Conservation (phyloP, 768 basidiomycete genomes). For the Pleurotus platypus region DNA sequence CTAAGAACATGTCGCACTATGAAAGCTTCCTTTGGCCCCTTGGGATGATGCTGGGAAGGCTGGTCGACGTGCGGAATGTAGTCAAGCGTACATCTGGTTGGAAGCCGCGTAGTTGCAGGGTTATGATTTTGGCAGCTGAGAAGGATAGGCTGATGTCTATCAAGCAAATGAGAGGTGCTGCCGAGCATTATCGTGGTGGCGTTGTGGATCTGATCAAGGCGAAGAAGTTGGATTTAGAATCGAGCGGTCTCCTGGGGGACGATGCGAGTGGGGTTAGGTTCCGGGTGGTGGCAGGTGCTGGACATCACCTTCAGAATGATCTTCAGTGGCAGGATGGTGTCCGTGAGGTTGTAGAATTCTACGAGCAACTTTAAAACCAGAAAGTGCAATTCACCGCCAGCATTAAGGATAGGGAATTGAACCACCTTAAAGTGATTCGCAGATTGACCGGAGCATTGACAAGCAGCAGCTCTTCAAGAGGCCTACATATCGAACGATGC, state of each 20-base stretch:
- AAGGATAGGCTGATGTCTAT: conserved; percentile 12
- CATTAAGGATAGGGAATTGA: too few species aligned
- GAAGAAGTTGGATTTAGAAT: background rate
- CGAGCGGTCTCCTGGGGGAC: background rate
- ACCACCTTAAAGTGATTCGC: too few species aligned
- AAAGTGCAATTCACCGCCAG: too few species aligned
- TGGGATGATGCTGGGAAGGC: background rate
- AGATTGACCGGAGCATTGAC: too few species aligned
- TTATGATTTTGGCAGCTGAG: conserved; percentile 7
- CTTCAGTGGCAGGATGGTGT: conserved; percentile 11
- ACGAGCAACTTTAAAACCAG: conserved; percentile 3
- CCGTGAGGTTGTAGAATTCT: conserved; percentile 3
- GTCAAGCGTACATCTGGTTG: background rate
- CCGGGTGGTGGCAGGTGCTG: conserved; percentile 8
- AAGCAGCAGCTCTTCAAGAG: too few species aligned
- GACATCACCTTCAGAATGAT: conserved; percentile 15
- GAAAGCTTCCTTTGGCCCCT: conserved; percentile 3
- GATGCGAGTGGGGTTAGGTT: conserved; percentile 4
- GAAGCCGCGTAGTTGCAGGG: background rate
- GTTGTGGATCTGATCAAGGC: conserved; percentile 1
- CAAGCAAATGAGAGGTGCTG: conserved; percentile 8
- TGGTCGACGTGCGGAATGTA: conserved; percentile 1
- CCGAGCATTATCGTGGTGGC: conserved; percentile 7
- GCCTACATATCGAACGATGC: too few species aligned
- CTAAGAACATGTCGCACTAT: background rate